Evolutionary conservation across 768 basidiomycete species (phyloP).

Genomic region (Leccinum obscurum): DNA sequence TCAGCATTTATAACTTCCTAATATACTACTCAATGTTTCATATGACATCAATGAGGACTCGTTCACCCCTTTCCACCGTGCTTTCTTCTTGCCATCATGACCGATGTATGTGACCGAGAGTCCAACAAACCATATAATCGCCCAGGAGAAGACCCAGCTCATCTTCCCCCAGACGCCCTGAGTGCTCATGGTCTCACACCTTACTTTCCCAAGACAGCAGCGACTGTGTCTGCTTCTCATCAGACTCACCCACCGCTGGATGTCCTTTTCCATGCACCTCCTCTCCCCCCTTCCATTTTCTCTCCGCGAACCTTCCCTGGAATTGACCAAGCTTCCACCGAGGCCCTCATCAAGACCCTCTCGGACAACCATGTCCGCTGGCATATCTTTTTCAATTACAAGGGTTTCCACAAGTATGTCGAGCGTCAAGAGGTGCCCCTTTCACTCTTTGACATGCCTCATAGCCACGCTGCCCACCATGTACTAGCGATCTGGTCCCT

Average conservation of each 20-base stretch:
- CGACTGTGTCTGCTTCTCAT: constrained; percentile 8
- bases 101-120: constrained; percentile 11
- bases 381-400: constrained; percentile 55
- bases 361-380: constrained; percentile 52
- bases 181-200: constrained; percentile 22
- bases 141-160: constrained; percentile 19
- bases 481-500: constrained; percentile 59
- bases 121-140: constrained; percentile 19
- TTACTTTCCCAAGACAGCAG: constrained; percentile 23
- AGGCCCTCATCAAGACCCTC: constrained; percentile 40
- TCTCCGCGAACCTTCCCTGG: constrained; percentile 40
- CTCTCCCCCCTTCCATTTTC: constrained; percentile 29
- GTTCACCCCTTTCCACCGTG: neutral
- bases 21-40: no score
- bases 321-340: constrained; percentile 37
- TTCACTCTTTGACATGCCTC: constrained; percentile 18
- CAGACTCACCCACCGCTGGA: constrained; percentile 15
- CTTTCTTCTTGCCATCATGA: constrained; percentile 10
- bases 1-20: no score
- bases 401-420: constrained; percentile 34
- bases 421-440: constrained; percentile 3
- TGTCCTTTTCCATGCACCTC: constrained; percentile 25
- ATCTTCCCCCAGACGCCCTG: constrained; percentile 18
- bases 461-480: constrained; percentile 59
- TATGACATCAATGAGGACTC: no score